Base-by-base conservation (phyloP, 371 early-diverging fungal genomes). In the Mucor mucedo region DNA sequence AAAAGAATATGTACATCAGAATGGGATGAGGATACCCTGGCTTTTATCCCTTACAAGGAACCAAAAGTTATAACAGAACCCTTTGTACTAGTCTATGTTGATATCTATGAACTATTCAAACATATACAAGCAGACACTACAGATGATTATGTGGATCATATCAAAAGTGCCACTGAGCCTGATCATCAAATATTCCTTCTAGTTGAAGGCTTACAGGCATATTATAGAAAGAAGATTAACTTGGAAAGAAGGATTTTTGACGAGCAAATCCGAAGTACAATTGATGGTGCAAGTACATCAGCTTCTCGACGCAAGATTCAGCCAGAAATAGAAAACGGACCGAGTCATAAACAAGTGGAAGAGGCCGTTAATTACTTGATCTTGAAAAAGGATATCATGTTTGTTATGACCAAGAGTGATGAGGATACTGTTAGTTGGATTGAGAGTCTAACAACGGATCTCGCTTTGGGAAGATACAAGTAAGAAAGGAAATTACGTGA, bases 391-490 rank as follows among this genome's bases (percentile, higher is more conserved):
- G n/a, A 35, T 40, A 30, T 62, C 71, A 83, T 50, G 69, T 83
- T 35, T 21, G 68, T 82, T 0, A 78, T 71, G 4, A 74, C 86
- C 6, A 72, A 73, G 27, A 76, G 78, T 48, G 69, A 66, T 13
- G 83, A 78, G 8, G 90, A 90, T 45, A 63, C 86, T 1, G 78
- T 76, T 1, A 78, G 80, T 28, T 76, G 77, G 70, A 66, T 89
- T 10, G 65, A 77, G 13, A 78, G 75, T 52, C 70, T 89, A n/a
- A 87, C 90, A 2, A 78, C 78, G 27, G 83, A 89, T 66, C 75
- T 91, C n/a, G 84, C 82, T 1, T 55, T 77, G 35, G 67, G 81
- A 3, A 79, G 85, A 28, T 89, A 89, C 71, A 83, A 76, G 87
- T 87, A 50, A 50, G 11, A 50, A 8, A 28, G 10, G 10, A 50